phyloP scores from a whole-genome alignment of 768 basidiomycete species.

The Lactarius psammicola region DNA sequence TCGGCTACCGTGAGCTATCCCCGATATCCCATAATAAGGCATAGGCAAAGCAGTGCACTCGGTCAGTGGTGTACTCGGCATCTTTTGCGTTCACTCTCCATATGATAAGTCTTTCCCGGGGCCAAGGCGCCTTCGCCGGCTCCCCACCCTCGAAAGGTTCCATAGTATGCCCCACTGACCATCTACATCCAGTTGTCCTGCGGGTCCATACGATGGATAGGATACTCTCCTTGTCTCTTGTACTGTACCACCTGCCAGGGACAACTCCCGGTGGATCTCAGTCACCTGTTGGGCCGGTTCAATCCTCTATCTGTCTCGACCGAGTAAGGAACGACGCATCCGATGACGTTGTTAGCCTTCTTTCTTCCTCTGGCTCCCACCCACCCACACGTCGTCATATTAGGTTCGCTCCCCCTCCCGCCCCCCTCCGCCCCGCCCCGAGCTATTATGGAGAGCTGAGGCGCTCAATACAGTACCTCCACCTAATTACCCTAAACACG shows the following conservation, averaged over 20 bases:
- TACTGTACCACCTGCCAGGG: slow-evolving; percentile 8
- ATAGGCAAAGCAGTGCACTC: not conserved
- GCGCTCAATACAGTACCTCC: not conserved
- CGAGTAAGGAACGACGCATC: not conserved
- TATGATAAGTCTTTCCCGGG: not conserved
- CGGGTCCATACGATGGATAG: not conserved
- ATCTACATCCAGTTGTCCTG: not conserved
- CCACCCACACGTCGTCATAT: slow-evolving; percentile 13
- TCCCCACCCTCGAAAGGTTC: too few relatives aligned
- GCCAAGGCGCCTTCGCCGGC: too few relatives aligned
- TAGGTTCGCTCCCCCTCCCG: slow-evolving; percentile 8
- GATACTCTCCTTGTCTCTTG: not conserved
- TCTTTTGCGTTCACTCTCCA: not conserved
- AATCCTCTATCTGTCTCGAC: not conserved
- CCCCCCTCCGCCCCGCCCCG: not conserved
- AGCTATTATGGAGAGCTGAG: slow-evolving; percentile 7
- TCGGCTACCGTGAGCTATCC: not conserved
- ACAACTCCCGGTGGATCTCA: not conserved
- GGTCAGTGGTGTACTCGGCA: not conserved
- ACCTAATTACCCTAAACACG: not conserved
- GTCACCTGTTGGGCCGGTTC: not conserved
- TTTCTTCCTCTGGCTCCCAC: too few relatives aligned
- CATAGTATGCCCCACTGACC: not conserved
- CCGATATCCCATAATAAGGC: not conserved
- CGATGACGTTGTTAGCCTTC: slow-evolving; percentile 3